These are phyloP conservation scores for Spatholobus suberectus DNA, from an alignment of 306 rosid genomes.

Conservation along the genomic window DNA sequence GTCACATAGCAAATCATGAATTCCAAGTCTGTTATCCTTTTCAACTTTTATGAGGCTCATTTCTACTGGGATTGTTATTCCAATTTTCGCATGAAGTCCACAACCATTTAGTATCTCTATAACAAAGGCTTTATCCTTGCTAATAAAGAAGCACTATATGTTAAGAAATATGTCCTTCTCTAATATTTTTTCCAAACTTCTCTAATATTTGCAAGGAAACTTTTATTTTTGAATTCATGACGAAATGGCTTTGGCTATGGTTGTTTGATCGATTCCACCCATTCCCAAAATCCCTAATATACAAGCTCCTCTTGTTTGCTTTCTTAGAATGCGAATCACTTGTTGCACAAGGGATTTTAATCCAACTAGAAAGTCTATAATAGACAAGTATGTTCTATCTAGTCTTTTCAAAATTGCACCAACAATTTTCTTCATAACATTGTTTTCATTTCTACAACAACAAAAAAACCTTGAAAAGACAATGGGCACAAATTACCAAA, in stretches of 20 bases:
- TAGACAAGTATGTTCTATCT: background rate
- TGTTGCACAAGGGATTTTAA: background rate
- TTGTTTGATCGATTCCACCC: background rate
- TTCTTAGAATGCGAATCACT: background rate
- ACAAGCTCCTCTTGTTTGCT: background rate
- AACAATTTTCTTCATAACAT: background rate
- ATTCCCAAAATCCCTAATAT: conserved; percentile 23
- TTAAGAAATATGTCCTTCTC: conserved; percentile 40
- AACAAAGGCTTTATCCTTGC: conserved; percentile 15
- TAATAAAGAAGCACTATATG: conserved; percentile 39
- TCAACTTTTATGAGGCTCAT: background rate
- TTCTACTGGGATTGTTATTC: background rate
- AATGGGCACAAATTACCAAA: background rate
- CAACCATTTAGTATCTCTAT: conserved; percentile 3
- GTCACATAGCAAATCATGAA: conserved; percentile 33
- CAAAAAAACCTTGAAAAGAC: background rate
- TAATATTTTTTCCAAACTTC: conserved; percentile 6
- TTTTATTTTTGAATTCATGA: background rate
- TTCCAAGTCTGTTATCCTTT: background rate
- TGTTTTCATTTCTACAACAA: background rate
- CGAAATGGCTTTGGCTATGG: conserved; percentile 6
- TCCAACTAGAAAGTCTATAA: background rate
- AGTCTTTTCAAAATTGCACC: background rate
- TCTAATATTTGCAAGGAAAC: conserved; percentile 15
- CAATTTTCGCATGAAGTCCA: background rate